Evolutionary conservation across 75 land plant genomes (phyloP), one percentile per base, ranked within the genome.

Genomic region (Larix kaempferi): DNA sequence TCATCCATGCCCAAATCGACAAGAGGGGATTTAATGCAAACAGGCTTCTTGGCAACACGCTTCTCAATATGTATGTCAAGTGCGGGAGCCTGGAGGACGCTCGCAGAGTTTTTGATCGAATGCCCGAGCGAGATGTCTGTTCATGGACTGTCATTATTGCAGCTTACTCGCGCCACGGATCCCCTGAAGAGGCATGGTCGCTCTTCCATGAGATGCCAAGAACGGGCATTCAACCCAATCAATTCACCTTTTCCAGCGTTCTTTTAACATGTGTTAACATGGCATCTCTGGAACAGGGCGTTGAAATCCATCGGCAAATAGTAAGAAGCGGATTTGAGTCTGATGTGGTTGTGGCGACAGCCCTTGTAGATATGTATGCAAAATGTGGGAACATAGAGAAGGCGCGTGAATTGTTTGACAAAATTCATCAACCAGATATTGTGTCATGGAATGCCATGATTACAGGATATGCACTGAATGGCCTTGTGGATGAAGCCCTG

Each of bases 401-500:
- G 77, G 93, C 95, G 35, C 74, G 80, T 14, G 21, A 26, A 49
- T 77, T 89, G 12, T 87, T 84, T 52, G 74, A 74, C 22, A 85
- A 21, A 57, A 84, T 89, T 85, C 78, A 80, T 12, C 57, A 27
- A 23, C 49, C 13, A 49, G 89, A 91, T 37, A 39, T 80, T 15
- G 82, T 91, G 6, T 77, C 88, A 37, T 93, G 95, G 90, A 93
- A 87, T 80, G 87, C 91, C 3, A 76, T 91, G 29, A 83, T 89
- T 17, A 86, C 92, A 60, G 84, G 88, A 57, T 79, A 83, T 78
- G 81, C 84, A n/a, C 89, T 89, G 56, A 85, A 82, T 72, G 88
- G 84, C 39, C 86, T 83, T 73, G 39, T 75, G 26, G 58, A 79
- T 13, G 56, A 79, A 23, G 69, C 69, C 35, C 8, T 65, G 19